Evolutionary conservation across 495 filamentous ascomycete genomes (phyloP).

Genomic region (Cairneyella variabilis): DNA sequence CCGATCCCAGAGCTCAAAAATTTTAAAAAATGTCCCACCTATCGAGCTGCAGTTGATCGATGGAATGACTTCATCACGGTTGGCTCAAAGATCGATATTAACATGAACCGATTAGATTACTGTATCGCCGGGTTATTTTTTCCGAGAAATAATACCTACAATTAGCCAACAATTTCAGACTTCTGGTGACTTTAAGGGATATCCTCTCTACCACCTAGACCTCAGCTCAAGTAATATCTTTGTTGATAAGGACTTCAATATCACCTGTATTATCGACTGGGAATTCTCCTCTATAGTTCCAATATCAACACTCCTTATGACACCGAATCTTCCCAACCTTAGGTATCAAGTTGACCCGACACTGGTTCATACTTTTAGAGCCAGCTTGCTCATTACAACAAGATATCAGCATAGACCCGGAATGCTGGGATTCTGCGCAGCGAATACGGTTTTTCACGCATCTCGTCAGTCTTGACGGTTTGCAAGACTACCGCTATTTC

Average conservation of each 20-base stretch:
- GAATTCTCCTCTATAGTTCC: slow-evolving; percentile 20
- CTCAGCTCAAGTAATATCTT: slow-evolving; percentile 30
- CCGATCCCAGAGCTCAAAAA: slow-evolving; percentile 17
- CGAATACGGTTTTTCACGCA: neutral
- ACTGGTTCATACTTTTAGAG: slow-evolving; percentile 7
- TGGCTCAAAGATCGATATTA: slow-evolving; percentile 27
- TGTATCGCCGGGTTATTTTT: slow-evolving; percentile 28
- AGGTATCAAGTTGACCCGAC: slow-evolving; percentile 19
- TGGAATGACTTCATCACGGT: slow-evolving; percentile 31
- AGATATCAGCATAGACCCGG: neutral
- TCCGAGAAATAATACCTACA: slow-evolving; percentile 27
- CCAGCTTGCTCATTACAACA: neutral
- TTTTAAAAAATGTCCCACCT: slow-evolving; percentile 8
- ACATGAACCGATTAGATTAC: slow-evolving; percentile 31
- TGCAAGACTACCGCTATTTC: slow-evolving; percentile 4
- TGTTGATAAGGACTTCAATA: slow-evolving; percentile 35
- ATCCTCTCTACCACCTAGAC: slow-evolving; percentile 16
- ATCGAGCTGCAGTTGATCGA: slow-evolving; percentile 7
- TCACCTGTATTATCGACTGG: slow-evolving; percentile 38
- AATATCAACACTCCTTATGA: slow-evolving; percentile 20
- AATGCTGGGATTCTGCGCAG: slow-evolving; percentile 4
- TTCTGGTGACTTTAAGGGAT: slow-evolving; percentile 7
- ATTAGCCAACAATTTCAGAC: slow-evolving; percentile 1
- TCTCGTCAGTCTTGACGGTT: slow-evolving; percentile 3
- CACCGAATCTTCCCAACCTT: neutral